Evolutionary conservation across 345 rosid genomes (phyloP).

Genomic region (Viola odorata): DNA sequence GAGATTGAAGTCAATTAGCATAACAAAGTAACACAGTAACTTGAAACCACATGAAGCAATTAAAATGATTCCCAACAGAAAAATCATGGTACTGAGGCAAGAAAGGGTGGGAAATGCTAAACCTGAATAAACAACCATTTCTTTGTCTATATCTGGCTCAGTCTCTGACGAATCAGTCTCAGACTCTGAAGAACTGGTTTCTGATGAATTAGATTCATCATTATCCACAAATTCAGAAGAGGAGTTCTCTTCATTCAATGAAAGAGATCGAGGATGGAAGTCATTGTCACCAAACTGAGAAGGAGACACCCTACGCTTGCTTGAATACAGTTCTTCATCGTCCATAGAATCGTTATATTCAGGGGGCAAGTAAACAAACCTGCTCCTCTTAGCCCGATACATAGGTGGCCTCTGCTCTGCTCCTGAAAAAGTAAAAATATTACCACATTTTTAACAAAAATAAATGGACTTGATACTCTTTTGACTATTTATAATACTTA

Average conservation of each 20-base stretch:
- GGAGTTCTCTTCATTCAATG: slow-evolving; percentile 38
- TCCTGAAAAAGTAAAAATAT: slow-evolving; percentile 47
- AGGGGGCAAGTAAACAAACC: slow-evolving; percentile 40
- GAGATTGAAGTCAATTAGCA: too few relatives aligned
- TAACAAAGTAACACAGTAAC: too few relatives aligned
- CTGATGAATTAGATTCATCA: slow-evolving; percentile 52
- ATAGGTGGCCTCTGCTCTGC: slow-evolving; percentile 39
- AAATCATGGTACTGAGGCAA: not conserved
- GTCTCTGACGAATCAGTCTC: slow-evolving; percentile 81
- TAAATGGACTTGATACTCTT: slow-evolving; percentile 15
- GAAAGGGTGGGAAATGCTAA: slow-evolving; percentile 2
- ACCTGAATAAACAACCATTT: slow-evolving; percentile 65
- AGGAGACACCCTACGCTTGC: slow-evolving; percentile 39
- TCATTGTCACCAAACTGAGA: slow-evolving; percentile 39
- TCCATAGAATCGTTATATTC: slow-evolving; percentile 45
- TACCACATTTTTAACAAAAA: slow-evolving; percentile 15
- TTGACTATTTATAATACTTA: slow-evolving; percentile 6
- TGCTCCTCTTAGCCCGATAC: slow-evolving; percentile 61
- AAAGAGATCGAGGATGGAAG: slow-evolving; percentile 33
- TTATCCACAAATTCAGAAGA: slow-evolving; percentile 53
- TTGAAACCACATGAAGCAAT: too few relatives aligned
- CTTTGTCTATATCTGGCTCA: slow-evolving; percentile 74
- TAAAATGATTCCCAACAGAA: not conserved
- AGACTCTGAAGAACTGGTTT: slow-evolving; percentile 41
- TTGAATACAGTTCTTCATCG: slow-evolving; percentile 44